Conservation (phyloP, 2,329 filamentous ascomycete species). For the Aspergillus fischeri region DNA sequence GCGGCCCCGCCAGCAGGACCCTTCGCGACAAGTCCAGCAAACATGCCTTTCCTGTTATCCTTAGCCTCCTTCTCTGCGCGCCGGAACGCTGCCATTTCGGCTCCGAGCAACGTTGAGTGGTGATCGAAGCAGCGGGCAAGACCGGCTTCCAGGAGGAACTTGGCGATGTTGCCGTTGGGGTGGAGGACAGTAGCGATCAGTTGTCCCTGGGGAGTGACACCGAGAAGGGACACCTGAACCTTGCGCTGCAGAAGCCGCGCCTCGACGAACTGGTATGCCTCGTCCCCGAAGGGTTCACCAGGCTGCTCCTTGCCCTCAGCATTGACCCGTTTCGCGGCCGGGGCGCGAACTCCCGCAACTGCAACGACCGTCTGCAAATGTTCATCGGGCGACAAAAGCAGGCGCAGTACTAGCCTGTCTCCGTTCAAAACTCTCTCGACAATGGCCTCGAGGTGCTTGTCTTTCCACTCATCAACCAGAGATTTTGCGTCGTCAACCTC, state of each 20-base stretch:
- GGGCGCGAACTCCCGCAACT: conserved; percentile 82
- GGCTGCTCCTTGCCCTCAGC: conserved; percentile 76
- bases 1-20: conserved; percentile 52
- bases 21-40: conserved; percentile 73
- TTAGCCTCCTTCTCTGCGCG: conserved; percentile 84
- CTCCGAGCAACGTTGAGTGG: conserved; percentile 86
- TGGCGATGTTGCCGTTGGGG: conserved; percentile 86
- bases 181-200: conserved; percentile 85
- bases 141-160: conserved; percentile 83
- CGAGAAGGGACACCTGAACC: conserved; percentile 77
- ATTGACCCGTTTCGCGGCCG: conserved; percentile 81
- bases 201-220: conserved; percentile 83
- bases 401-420: conserved; percentile 79
- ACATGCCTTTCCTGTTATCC: conserved; percentile 69
- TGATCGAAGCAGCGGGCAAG: conserved; percentile 91
- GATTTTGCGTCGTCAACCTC: conserved; percentile 71
- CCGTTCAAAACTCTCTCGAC: conserved; percentile 89
- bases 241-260: conserved; percentile 78
- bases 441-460: conserved; percentile 75
- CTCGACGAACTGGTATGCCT: conserved; percentile 86
- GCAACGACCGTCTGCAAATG: conserved; percentile 87
- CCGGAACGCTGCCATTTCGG: conserved; percentile 80
- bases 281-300: conserved; percentile 84
- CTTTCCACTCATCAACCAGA: conserved; percentile 80
- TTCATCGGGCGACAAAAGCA: conserved; percentile 75